Evolutionary conservation across 2,329 filamentous ascomycete genomes (phyloP), one percentile per base, ranked within the genome.

Genomic region (Diplodia corticola): DNA sequence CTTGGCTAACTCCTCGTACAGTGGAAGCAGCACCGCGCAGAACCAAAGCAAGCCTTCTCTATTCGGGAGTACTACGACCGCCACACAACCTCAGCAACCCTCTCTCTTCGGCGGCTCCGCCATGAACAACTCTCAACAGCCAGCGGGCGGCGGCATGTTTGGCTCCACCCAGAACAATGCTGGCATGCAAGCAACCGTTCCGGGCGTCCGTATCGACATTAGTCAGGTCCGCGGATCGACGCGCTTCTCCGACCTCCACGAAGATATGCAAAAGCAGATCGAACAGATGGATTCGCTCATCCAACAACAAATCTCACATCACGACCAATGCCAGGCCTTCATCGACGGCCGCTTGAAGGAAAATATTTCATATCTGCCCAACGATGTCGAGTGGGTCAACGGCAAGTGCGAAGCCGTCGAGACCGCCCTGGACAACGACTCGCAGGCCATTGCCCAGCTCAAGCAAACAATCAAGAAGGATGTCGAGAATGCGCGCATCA

Each of bases 161-260:
- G 63, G 63, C 26, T 9, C 24, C 7, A 65, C 50, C 13, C 53
- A 55, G 5, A n/a, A 28, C 50, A 64, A 48, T 12, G 12, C 24
- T 15, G 50, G 50, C 17, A 35, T 67, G 6, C 63, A 65, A 22
- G 22, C n/a, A 57, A 59, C 65, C 17, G 51, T 67, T 24, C 65
- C 65, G 2, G 65, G 65, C 35, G 65, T 67, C 3, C 54, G 54
- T 44, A 67, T 67, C 46, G 65, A 67, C 28, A 40, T 67, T 22
- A 54, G 67, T 63, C 40, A 68, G 65, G 71, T 98, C 68, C 88
- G 92, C 63, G 90, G 91, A 17, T 96, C 93, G 0, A 97, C 93
- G 3, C 91, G 95, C 68, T 97, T 95, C 81, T 92, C 93, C 75
- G 94, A 97, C 77, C 88, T 97, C 30, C 88, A 91, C 68, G 90